A percentile compares a stretch with the other conserved stretches of the same genome.
Evolutionary conservation across 2,329 filamentous ascomycete species (phyloP).

Genomic region (Neurospora crassa): DNA sequence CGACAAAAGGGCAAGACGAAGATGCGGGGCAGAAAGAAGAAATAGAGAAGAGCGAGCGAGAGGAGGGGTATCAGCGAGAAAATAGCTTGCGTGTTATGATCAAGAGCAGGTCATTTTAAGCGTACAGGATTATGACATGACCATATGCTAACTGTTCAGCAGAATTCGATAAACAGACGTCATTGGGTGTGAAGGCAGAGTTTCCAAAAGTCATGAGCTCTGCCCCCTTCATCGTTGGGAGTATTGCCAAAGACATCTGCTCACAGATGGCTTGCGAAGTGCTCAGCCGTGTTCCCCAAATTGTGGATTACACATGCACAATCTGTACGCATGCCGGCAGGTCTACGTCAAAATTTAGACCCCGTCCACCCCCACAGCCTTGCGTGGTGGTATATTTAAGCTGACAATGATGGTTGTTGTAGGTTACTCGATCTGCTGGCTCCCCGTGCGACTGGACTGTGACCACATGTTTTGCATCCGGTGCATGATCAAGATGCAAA

Average conservation of each 20-base stretch:
- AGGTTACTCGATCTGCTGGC: constrained; percentile 65
- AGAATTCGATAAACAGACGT: constrained; percentile 84
- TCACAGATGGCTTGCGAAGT: constrained; percentile 64
- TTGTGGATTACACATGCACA: constrained; percentile 59
- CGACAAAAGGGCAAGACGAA: background rate
- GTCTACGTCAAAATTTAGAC: background rate
- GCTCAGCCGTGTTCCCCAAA: constrained; percentile 63
- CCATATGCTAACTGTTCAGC: background rate
- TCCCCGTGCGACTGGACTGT: constrained; percentile 69
- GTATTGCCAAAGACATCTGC: constrained; percentile 66
- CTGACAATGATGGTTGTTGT: constrained; percentile 1
- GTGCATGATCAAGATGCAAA: constrained; percentile 73
- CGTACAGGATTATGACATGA: background rate
- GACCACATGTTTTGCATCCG: constrained; percentile 74
- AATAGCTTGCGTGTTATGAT: background rate
- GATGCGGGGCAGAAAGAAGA: background rate
- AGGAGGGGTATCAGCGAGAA: too few species aligned
- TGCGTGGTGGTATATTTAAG: background rate
- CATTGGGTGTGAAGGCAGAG: constrained; percentile 54
- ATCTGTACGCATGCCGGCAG: constrained; percentile 13
- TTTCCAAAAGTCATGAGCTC: constrained; percentile 52
- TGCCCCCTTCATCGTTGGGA: constrained; percentile 52
- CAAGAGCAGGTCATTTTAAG: background rate
- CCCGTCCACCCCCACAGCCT: background rate
- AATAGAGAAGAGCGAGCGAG: background rate